phyloP scores from a whole-genome alignment of 73 alveolate species.

The Paraurostyla sp. region DNA sequence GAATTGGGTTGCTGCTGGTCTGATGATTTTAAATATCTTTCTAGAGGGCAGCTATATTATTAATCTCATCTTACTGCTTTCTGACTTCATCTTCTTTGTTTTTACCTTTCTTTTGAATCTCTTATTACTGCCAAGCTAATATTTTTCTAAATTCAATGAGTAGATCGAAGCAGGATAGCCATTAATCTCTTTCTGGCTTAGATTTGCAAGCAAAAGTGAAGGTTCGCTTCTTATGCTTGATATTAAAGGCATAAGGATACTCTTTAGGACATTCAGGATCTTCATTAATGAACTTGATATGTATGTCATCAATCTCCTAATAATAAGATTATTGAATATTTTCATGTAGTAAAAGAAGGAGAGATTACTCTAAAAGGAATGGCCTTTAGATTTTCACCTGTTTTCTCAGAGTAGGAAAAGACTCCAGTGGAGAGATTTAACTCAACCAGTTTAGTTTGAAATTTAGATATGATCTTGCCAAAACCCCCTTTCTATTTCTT shows the following conservation, averaged over 20 bases:
- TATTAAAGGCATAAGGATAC: neutral
- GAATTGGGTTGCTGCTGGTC: no score
- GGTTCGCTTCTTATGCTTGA: neutral
- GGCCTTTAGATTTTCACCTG: neutral
- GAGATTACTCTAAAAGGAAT: conserved; percentile 42
- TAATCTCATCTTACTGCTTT: neutral
- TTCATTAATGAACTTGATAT: neutral
- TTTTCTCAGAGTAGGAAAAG: conserved; percentile 15
- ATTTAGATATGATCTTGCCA: neutral
- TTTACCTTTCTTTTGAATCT: neutral
- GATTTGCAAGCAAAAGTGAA: conserved; percentile 1
- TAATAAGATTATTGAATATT: no score
- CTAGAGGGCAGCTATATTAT: neutral
- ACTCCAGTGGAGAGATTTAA: conserved; percentile 30
- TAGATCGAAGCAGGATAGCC: conserved; percentile 17
- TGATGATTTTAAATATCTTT: neutral
- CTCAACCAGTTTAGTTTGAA: conserved; percentile 34
- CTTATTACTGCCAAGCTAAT: neutral
- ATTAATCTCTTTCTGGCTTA: conserved; percentile 27
- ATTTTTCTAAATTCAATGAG: neutral
- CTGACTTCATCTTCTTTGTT: no score
- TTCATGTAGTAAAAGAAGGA: no score
- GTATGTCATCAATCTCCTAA: conserved; percentile 11
- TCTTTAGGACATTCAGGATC: neutral
- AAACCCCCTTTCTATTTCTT: conserved; percentile 18